Evolutionary conservation across 1,284 basidiomycete genomes (phyloP).

Genomic region (Volvariella volvacea): DNA sequence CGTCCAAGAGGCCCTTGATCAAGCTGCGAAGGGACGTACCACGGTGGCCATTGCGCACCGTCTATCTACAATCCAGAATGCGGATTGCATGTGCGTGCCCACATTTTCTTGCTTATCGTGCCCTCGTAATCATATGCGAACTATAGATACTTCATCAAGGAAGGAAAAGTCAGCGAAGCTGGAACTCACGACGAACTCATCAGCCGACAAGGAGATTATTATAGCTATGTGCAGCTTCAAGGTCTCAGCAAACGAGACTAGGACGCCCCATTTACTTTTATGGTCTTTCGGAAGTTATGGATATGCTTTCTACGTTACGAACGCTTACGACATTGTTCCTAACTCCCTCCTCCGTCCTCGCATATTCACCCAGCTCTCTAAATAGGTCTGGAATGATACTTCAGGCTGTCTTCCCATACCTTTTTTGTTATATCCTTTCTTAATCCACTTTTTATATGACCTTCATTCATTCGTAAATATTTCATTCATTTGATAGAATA

Average conservation of each 20-base stretch:
- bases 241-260: slow-evolving; percentile 51
- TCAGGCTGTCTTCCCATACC: too few relatives aligned
- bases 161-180: slow-evolving; percentile 78
- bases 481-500: too few relatives aligned
- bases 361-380: too few relatives aligned
- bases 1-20: slow-evolving; percentile 90
- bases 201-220: slow-evolving; percentile 69
- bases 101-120: slow-evolving; percentile 8
- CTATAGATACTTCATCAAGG: slow-evolving; percentile 81
- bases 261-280: too few relatives aligned
- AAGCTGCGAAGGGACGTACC: slow-evolving; percentile 83
- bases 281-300: too few relatives aligned
- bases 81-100: slow-evolving; percentile 78
- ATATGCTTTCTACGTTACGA: too few relatives aligned
- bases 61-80: slow-evolving; percentile 89
- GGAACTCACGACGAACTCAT: slow-evolving; percentile 87
- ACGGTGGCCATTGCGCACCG: slow-evolving; percentile 93
- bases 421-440: too few relatives aligned
- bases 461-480: too few relatives aligned
- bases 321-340: too few relatives aligned
- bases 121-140: slow-evolving; percentile 12
- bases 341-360: too few relatives aligned
- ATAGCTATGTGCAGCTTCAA: slow-evolving; percentile 83
- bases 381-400: too few relatives aligned
- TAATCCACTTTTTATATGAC: too few relatives aligned